Base-by-base conservation (phyloP, 1,139 yeast species). In the Lodderomyces elongisporus region DNA sequence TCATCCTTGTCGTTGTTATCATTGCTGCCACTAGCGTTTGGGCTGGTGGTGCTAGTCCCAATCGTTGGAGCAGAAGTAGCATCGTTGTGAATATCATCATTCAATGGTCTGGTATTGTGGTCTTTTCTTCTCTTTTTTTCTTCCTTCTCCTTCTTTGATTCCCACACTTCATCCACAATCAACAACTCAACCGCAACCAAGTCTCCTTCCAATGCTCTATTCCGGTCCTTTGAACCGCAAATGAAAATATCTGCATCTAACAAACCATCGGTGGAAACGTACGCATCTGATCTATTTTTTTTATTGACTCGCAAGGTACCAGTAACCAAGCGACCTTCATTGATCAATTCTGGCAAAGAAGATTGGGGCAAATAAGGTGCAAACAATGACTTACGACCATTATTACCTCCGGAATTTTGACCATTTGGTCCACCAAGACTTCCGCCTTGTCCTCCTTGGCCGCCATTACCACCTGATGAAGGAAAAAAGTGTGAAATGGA, bases 201-300 rank as follows among this genome's bases (percentile, higher is more conserved):
- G 56, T 91, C 98, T 35, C 97, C 96, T 60, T 91, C 98, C 35
- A 91, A 67, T 8, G 98, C 97, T 54, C 98, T 79, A 59, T 91
- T 91, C 56, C 98, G 85, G 59, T 91, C 98, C 57, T 91, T 91
- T n/a, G 97, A 89, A 9, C 98, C 98, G 65, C 97, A 93, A 45
- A 91, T 91, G 54, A 88, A 91, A 42, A 91, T 87, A 58, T 91
- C 98, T 0, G 97, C 95, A 59, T 91, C 98, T 43, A 91, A 70
- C 28, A 89, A 72, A 2, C 96, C 96, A 54, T 89, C 96, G 0
- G 97, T 91, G 4, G 96, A 81, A 13, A 91, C 97, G 60, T 93
- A 91, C 1, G 98, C 98, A 59, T 91, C 98, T 1, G 96, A 85
- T 49, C 98, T 75, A 57, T 91, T 91, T 61, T 91, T 91, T 56